A percentile compares a stretch with the other conserved stretches of the same genome.
Evolutionary conservation across 306 rosid genomes (phyloP).

Genomic region (Sindora glabra): DNA sequence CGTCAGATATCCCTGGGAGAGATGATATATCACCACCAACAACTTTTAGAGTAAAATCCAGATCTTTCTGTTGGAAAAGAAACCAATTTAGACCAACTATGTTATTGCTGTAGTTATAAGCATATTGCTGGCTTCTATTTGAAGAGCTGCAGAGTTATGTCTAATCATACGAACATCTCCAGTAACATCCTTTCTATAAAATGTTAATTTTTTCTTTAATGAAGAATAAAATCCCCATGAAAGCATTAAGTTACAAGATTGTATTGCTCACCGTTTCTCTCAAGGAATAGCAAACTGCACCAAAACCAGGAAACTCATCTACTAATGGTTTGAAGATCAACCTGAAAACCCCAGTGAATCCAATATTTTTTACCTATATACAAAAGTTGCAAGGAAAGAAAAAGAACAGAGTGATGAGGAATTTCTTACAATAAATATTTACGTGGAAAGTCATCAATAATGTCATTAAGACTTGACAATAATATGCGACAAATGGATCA

Average conservation of each 20-base stretch:
- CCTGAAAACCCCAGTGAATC: slow-evolving; percentile 99
- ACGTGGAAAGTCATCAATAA: neutral
- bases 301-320: slow-evolving; percentile 76
- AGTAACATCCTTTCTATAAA: neutral
- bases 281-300: slow-evolving; percentile 78
- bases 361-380: slow-evolving; percentile 86
- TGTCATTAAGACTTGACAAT: slow-evolving; percentile 6
- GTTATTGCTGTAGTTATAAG: neutral
- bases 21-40: slow-evolving; percentile 76
- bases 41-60: slow-evolving; percentile 82
- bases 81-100: neutral
- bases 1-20: slow-evolving; percentile 76
- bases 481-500: neutral
- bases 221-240: neutral
- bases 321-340: slow-evolving; percentile 91
- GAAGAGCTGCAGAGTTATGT: no score
- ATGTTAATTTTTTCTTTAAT: neutral
- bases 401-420: slow-evolving; percentile 19
- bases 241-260: slow-evolving; percentile 3
- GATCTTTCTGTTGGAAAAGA: slow-evolving; percentile 55
- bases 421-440: slow-evolving; percentile 5
- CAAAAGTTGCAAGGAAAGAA: slow-evolving; percentile 34
- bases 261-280: slow-evolving; percentile 56
- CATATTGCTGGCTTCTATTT: neutral
- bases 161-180: no score